Conservation (phyloP, 2,329 filamentous ascomycete species). For the Macrophomina tecta region DNA sequence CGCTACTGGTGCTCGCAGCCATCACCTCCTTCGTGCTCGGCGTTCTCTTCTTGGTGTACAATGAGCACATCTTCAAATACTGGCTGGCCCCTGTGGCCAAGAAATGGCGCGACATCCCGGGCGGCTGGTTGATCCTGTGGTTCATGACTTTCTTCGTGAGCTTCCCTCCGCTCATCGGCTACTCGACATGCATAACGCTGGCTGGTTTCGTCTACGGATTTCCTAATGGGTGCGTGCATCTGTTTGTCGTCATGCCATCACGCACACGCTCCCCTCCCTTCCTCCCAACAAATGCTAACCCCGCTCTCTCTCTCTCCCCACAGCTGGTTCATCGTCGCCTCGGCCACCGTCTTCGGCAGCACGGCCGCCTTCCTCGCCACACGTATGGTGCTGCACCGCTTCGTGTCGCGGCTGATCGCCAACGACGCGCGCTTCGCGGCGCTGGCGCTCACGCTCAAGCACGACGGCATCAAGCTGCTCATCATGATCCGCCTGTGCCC, state of each 20-base stretch:
- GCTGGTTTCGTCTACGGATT: constrained; percentile 75
- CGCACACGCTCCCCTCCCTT: background rate
- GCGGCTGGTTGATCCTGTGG: constrained; percentile 79
- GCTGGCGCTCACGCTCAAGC: constrained; percentile 83
- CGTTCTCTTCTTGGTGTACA: constrained; percentile 77
- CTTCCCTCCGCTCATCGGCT: constrained; percentile 88
- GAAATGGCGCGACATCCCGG: constrained; percentile 75
- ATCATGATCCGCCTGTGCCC: constrained; percentile 93
- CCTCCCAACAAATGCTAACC: background rate
- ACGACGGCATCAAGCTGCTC: constrained; percentile 86
- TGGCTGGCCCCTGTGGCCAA: constrained; percentile 72
- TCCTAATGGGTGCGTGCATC: constrained; percentile 67
- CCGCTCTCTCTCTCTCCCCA: background rate
- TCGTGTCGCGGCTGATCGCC: constrained; percentile 81
- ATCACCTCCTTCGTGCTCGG: constrained; percentile 61
- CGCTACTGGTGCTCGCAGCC: constrained; percentile 60
- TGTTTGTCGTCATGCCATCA: constrained; percentile 2
- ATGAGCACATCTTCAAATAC: constrained; percentile 77
- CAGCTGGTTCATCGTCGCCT: constrained; percentile 83
- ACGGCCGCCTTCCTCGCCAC: constrained; percentile 81
- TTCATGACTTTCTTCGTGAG: constrained; percentile 74
- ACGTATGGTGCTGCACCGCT: constrained; percentile 76
- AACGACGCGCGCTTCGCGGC: constrained; percentile 87
- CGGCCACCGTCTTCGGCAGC: constrained; percentile 78
- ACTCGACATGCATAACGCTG: constrained; percentile 76